phyloP scores from a whole-genome alignment of 768 basidiomycete species.

The Rhizopogon salebrosus region DNA sequence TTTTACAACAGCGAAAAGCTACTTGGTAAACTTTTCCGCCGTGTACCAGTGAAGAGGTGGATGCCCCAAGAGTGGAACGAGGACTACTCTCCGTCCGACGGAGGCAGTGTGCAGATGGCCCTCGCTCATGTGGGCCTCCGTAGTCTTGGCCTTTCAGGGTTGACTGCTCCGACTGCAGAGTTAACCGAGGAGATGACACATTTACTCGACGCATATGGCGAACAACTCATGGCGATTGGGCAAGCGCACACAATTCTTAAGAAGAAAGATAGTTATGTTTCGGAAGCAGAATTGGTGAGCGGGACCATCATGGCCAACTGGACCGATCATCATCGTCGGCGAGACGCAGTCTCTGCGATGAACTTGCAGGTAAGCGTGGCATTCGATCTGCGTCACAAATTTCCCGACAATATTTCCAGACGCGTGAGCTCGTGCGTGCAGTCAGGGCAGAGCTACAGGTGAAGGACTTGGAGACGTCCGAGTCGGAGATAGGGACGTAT shows the following conservation, averaged over 20 bases:
- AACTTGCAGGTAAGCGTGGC: conserved; percentile 34
- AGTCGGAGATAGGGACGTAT: conserved; percentile 10
- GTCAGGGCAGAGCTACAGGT: conserved; percentile 29
- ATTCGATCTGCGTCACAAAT: not conserved
- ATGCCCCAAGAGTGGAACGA: conserved; percentile 19
- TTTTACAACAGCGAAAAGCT: conserved; percentile 39
- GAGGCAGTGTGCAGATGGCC: conserved; percentile 19
- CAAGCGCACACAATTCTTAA: conserved; percentile 32
- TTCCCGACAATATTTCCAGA: conserved; percentile 21
- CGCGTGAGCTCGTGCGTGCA: conserved; percentile 32
- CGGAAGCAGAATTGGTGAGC: conserved; percentile 40
- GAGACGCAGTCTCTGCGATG: conserved; percentile 37
- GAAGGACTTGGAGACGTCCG: conserved; percentile 1
- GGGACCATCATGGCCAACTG: conserved; percentile 42
- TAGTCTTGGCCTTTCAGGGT: conserved; percentile 27
- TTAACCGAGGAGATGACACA: conserved; percentile 33
- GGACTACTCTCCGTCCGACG: conserved; percentile 20
- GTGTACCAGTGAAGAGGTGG: conserved; percentile 33
- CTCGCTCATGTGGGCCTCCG: conserved; percentile 20
- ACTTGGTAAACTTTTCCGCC: conserved; percentile 41
- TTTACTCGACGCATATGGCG: conserved; percentile 31
- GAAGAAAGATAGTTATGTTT: conserved; percentile 27
- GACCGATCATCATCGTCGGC: conserved; percentile 35
- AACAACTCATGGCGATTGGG: conserved; percentile 30
- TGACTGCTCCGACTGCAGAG: conserved; percentile 19